Base-by-base conservation (phyloP, 768 basidiomycete genomes). In the Hydnomerulius pinastri region DNA sequence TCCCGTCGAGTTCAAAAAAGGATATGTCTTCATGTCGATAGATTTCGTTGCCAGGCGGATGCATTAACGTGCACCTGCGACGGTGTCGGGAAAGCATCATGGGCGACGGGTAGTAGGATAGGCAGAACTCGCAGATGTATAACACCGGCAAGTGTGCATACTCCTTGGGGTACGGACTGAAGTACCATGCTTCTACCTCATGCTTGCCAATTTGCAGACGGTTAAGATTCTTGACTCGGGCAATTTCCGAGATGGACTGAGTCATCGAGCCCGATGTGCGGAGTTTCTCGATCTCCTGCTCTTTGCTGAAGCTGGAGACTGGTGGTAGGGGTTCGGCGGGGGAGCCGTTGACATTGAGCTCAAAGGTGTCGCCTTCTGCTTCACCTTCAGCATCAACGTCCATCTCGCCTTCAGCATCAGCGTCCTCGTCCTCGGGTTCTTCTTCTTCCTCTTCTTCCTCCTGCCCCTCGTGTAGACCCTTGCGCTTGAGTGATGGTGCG, bases 131-230 rank as follows among this genome's bases (percentile, higher is more conserved):
- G 85, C 97, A 99, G 66, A 99, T 85, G 78, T 95, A 98, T 38
- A 99, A 80, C 54, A 95, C 75, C 17, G 95, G 93, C 23, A 96
- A 83, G 70, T 98, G 91, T 38, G 97, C 93, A 74, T 92, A 98
- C 73, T 98, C 97, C 72, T 92, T 89, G 10, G 97, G 97, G 73
- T 98, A 99, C 20, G 97, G 97, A 62, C 91, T 94, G 78, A 98
- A 98, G 72, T 99, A 99, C 97, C 97, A 99, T n/a, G 97, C 88
- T 61, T 99, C 97, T 59, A 99, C 92, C 72, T 97, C 92, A 74
- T 97, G 87, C 67, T 82, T 85, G 50, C 97, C 97, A 54, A 99
- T 98, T 68, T 96, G 93, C 24, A 99, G 80, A 51, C 90, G 86
- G 69, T 98, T 97, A 59, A 99, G 79, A 68, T 99, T 99, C 77